phyloP scores from a whole-genome alignment of 2,329 filamentous ascomycete genomes.

The Cercospora nicotianae region DNA sequence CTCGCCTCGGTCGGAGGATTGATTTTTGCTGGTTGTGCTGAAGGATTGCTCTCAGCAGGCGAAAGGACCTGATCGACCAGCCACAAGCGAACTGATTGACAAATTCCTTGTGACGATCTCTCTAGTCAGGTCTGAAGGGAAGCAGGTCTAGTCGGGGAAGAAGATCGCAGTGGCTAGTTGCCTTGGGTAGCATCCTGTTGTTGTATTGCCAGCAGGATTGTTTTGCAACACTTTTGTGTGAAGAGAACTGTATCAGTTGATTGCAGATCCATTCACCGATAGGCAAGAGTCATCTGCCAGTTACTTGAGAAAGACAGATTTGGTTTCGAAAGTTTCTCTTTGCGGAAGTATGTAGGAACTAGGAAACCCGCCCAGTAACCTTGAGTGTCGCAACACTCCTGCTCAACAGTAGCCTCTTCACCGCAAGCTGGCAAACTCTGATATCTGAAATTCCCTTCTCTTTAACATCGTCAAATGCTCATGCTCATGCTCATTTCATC shows the following conservation, averaged over 20 bases:
- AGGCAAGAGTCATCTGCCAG: too few relatives aligned
- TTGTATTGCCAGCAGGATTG: neutral
- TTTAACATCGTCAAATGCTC: neutral
- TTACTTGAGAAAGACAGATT: too few relatives aligned
- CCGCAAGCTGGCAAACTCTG: neutral
- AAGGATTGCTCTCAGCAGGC: neutral
- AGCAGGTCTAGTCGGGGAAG: neutral
- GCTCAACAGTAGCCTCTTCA: neutral
- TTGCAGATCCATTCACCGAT: too few relatives aligned
- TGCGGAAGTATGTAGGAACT: constrained; percentile 1
- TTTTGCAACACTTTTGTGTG: neutral
- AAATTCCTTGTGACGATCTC: neutral
- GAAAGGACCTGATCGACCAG: neutral
- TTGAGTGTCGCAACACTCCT: constrained; percentile 2
- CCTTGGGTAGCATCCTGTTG: neutral
- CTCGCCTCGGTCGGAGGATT: neutral
- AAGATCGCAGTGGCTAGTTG: neutral
- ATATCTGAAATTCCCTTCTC: neutral
- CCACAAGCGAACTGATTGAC: neutral
- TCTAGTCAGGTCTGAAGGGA: neutral
- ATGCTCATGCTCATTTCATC: constrained; percentile 1
- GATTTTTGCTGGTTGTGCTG: neutral
- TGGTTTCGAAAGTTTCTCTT: neutral
- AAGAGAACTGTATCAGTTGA: neutral
- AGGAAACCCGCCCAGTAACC: neutral